Base-by-base conservation (phyloP, 768 basidiomycete species). In the Scleroderma citrinum region DNA sequence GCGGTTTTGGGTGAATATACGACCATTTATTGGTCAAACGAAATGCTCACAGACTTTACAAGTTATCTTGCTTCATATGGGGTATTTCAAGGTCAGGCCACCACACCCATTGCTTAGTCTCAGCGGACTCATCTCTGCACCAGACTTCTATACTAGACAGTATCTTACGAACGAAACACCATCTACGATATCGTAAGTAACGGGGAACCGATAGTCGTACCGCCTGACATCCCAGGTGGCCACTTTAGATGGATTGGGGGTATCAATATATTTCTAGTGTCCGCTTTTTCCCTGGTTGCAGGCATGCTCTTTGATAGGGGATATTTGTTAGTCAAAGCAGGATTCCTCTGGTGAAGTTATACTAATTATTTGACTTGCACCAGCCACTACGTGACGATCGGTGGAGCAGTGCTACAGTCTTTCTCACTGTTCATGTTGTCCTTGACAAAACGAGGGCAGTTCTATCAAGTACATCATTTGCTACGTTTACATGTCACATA, bases 231-330 rank as follows among this genome's bases (percentile, higher is more conserved):
- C 24, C 60, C 43, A 30, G 23, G 2, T 30, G 34, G 23, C 17
- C 17, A 31, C 10, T 51, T 31, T 42, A 68, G 68, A 12, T 72
- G 69, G 69, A 72, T 81, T 50, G 80, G 78, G 36, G 72, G 76
- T 23, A 56, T 71, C 16, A 75, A 78, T 52, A 56, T 71, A 1
- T 71, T 74, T 40, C 59, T 77, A 11, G 51, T 67, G 16, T 54
- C 73, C 19, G 57, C 61, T 0, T 51, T 63, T n/a, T 69, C 76
- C 14, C 48, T 75, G 11, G 29, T 77, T 32, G 59, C 72, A 5
- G 80, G 80, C 3, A 57, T 67, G 44, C 68, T 73, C 7, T 76
- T 74, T 52, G 80, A 81, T 46, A 66, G 66, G n/a, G 80, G 80
- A 47, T 74, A 76, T 62, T 78, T 76, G 73, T 75, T 53, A 47